phyloP scores from a whole-genome alignment of 2,329 filamentous ascomycete genomes.

The Penicillium sp. region DNA sequence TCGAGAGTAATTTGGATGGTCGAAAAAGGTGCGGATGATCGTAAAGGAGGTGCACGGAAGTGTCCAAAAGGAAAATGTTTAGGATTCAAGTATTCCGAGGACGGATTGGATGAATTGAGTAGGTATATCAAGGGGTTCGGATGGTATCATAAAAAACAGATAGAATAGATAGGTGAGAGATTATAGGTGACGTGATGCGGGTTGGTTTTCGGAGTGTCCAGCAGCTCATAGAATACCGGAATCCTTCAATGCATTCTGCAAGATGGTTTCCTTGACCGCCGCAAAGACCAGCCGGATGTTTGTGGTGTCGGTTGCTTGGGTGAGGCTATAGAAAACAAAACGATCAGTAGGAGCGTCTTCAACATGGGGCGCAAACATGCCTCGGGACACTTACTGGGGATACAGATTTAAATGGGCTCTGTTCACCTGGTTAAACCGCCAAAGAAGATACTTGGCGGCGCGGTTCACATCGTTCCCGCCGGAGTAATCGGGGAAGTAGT shows the following conservation, averaged over 20 bases:
- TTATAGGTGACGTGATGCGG: neutral
- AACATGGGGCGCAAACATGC: neutral
- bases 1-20: conserved; percentile 11
- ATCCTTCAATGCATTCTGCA: conserved; percentile 97
- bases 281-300: conserved; percentile 98
- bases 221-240: conserved; percentile 78
- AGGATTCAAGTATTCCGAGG: neutral
- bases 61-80: neutral
- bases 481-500: conserved; percentile 97
- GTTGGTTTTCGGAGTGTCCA: neutral
- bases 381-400: conserved; percentile 74
- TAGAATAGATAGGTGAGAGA: neutral
- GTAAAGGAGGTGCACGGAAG: conserved; percentile 3
- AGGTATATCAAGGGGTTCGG: neutral
- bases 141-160: neutral
- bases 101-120: neutral
- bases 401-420: conserved; percentile 94
- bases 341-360: conserved; percentile 19
- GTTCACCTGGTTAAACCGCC: conserved; percentile 99
- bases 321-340: conserved; percentile 67
- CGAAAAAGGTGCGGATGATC: conserved; percentile 21
- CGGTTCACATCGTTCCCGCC: conserved; percentile 98
- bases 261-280: conserved; percentile 96
- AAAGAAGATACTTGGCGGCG: conserved; percentile 94
- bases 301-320: conserved; percentile 97